phyloP scores from a whole-genome alignment of 768 basidiomycete genomes.

The Tulasnella sp. region DNA sequence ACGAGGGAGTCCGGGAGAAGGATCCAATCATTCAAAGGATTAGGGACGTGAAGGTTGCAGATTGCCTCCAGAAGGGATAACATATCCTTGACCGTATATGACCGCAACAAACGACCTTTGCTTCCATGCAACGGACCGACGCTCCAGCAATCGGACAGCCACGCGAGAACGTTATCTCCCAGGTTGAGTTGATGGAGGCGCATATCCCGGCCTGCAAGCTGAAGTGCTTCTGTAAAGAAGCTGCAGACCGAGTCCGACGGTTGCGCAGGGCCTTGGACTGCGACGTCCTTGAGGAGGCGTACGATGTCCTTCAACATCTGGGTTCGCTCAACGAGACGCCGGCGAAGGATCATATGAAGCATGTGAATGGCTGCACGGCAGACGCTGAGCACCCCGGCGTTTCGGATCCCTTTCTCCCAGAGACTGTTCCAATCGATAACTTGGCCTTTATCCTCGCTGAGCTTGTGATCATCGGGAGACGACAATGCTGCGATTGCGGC shows the following conservation, averaged over 20 bases:
- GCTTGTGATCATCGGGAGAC: slow-evolving; percentile 46
- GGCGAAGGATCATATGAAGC: slow-evolving; percentile 58
- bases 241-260: slow-evolving; percentile 90
- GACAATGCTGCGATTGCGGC: slow-evolving; percentile 55
- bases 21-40: slow-evolving; percentile 53
- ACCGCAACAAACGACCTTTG: slow-evolving; percentile 51
- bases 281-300: slow-evolving; percentile 75
- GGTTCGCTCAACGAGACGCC: slow-evolving; percentile 52
- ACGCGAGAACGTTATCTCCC: slow-evolving; percentile 82
- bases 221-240: slow-evolving; percentile 72
- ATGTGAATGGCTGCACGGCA: slow-evolving; percentile 81
- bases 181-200: slow-evolving; percentile 80
- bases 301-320: slow-evolving; percentile 75
- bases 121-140: slow-evolving; percentile 50
- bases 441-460: slow-evolving; percentile 23
- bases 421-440: slow-evolving; percentile 70
- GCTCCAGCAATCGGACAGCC: slow-evolving; percentile 78
- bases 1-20: slow-evolving; percentile 75
- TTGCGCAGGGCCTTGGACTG: slow-evolving; percentile 85
- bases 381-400: slow-evolving; percentile 64
- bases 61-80: slow-evolving; percentile 65
- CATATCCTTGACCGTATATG: slow-evolving; percentile 61
- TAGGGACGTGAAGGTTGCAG: slow-evolving; percentile 58
- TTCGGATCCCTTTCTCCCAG: slow-evolving; percentile 82
- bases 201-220: slow-evolving; percentile 76